Base-by-base conservation (phyloP, 2,329 filamentous ascomycete species). In the Whalleya microplaca region DNA sequence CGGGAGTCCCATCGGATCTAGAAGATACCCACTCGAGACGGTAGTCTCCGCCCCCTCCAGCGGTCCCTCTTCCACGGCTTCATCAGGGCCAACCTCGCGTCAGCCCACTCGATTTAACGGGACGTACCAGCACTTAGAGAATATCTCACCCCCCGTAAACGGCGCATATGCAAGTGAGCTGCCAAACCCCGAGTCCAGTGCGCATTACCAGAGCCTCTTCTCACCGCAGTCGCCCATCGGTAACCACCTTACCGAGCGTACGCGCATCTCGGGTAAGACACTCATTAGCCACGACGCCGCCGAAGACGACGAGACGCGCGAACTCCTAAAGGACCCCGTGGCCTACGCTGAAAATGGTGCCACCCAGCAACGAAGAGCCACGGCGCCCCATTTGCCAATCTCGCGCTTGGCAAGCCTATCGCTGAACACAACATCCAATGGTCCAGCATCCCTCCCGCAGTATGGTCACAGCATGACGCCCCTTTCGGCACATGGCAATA, bases 221-320 rank as follows among this genome's bases (percentile, higher is more conserved):
- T 89, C 87, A 12, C 85, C 88, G 0, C 88, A 89, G 64, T 91
- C 89, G 5, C 89, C 89, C 1, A 87, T 91, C 52, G 86, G 85
- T 42, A 89, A 87, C 67, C 84, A 88, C 51, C 78, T 89, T n/a
- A 78, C 78, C n/a, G 86, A 87, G 57, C 79, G 81, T 48, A 75
- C 78, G 16, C 80, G 84, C 54, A 78, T 84, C 40, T 83, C 84
- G 2, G 87, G 89, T 64, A 92, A 91, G 72, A 84, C 85, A 2
- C 77, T 92, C 48, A 92, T 92, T 72, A 88, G 84, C 62, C 84
- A 89, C 65, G 84, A 88, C 66, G 81, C 82, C 16, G 85, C 84
- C 23, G 83, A 86, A 48, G 86, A 89, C 61, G 89, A 92, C 48
- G 89, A 91, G 69, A 90, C 89, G 2, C 84, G 81, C 32, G 83